phyloP scores from a whole-genome alignment of 768 basidiomycete species.

The Leucocoprinus sp. region DNA sequence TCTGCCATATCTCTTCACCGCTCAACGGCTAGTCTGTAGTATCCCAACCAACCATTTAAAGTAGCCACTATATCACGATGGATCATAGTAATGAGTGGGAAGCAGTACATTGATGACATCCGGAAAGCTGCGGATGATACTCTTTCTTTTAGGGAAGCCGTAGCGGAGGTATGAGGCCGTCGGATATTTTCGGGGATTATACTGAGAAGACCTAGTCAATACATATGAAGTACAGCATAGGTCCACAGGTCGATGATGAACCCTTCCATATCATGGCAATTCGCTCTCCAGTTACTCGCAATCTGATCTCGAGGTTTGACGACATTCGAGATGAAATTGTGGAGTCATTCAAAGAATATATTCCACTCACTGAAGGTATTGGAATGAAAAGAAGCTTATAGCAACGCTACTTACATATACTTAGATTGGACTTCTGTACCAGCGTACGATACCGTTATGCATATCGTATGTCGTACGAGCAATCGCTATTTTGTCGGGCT shows the following conservation, averaged over 20 bases:
- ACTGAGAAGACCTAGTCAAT: constrained; percentile 15
- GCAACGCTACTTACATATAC: too few species aligned
- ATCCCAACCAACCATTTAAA: constrained; percentile 21
- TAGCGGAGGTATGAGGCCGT: constrained; percentile 18
- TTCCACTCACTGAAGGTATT: constrained; percentile 3
- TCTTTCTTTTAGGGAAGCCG: constrained; percentile 20
- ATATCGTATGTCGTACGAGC: constrained; percentile 31
- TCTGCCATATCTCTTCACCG: too few species aligned
- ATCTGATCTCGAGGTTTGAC: constrained; percentile 22
- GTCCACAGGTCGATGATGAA: constrained; percentile 18
- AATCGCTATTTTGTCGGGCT: constrained; percentile 31
- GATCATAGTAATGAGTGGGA: constrained; percentile 24
- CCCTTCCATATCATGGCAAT: constrained; percentile 26
- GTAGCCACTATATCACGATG: constrained; percentile 20
- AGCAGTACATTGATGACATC: constrained; percentile 23
- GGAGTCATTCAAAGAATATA: constrained; percentile 27
- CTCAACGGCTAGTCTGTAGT: constrained; percentile 16
- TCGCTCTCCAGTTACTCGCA: constrained; percentile 23
- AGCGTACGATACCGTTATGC: constrained; percentile 18
- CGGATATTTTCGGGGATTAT: too few species aligned
- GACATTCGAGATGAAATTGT: constrained; percentile 39
- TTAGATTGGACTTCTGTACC: too few species aligned
- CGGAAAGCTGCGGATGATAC: constrained; percentile 25
- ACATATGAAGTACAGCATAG: constrained; percentile 23
- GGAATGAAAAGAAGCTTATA: neutral